Conservation (phyloP, 2,329 filamentous ascomycete genomes). For the Stachybotrys elegans region DNA sequence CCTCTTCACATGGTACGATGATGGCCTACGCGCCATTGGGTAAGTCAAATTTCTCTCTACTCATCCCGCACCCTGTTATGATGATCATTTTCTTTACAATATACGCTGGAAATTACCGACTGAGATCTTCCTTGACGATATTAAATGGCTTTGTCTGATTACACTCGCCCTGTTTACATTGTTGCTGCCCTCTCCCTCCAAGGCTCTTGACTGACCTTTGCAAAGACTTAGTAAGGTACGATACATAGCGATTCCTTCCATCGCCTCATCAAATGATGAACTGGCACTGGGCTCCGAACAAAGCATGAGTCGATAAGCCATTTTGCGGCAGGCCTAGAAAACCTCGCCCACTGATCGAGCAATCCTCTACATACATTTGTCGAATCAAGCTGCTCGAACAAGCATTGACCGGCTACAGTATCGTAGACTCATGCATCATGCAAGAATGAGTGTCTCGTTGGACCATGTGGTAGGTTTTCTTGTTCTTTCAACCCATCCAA, state of each 20-base stretch:
- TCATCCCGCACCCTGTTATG: constrained; percentile 25
- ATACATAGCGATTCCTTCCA: constrained; percentile 10
- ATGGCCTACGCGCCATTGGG: too few species aligned
- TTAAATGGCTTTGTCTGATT: constrained; percentile 83
- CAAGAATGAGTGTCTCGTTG: too few species aligned
- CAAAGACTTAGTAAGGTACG: constrained; percentile 28
- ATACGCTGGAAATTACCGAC: constrained; percentile 95
- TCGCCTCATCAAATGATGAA: constrained; percentile 62
- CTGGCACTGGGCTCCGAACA: constrained; percentile 95
- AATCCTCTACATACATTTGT: too few species aligned
- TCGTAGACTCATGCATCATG: too few species aligned
- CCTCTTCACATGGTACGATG: not conserved
- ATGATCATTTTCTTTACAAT: constrained; percentile 65
- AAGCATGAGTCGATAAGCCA: constrained; percentile 79
- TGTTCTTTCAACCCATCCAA: constrained; percentile 11
- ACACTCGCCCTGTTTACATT: constrained; percentile 8
- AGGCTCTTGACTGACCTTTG: constrained; percentile 24
- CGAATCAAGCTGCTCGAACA: too few species aligned
- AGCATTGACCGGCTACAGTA: too few species aligned
- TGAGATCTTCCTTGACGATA: constrained; percentile 75
- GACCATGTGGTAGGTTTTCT: constrained; percentile 15
- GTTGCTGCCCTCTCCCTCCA: constrained; percentile 7
- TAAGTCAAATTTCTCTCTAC: too few species aligned
- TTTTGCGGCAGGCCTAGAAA: constrained; percentile 99
- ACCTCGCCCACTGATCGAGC: constrained; percentile 89